Conservation (phyloP, 306 rosid species). For the Vigna reflexopilosa region DNA sequence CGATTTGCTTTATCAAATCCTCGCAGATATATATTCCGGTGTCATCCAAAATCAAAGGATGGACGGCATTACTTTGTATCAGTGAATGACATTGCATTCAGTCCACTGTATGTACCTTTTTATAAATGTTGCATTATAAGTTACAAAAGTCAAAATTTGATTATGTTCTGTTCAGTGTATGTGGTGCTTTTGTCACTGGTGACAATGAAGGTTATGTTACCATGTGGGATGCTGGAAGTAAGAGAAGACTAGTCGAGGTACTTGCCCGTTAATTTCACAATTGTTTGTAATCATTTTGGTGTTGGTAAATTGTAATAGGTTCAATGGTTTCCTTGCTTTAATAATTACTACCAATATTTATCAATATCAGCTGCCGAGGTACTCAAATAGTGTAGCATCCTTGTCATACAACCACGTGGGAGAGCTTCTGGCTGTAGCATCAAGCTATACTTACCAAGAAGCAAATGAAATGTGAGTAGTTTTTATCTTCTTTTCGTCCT, state of each 20-base stretch:
- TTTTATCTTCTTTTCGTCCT: conserved; percentile 9
- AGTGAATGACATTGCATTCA: conserved; percentile 84
- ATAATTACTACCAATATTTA: conserved; percentile 3
- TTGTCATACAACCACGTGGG: conserved; percentile 75
- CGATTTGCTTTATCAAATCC: conserved; percentile 30
- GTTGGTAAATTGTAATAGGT: conserved; percentile 17
- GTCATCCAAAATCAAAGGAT: conserved; percentile 79
- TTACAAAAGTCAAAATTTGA: conserved; percentile 36
- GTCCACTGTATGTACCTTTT: conserved; percentile 70
- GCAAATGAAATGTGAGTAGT: conserved; percentile 72
- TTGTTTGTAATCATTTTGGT: conserved; percentile 1
- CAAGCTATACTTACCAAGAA: conserved; percentile 80
- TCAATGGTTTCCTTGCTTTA: not conserved
- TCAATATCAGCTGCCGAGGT: conserved; percentile 68
- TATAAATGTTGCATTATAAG: conserved; percentile 26
- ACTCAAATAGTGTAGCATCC: conserved; percentile 81
- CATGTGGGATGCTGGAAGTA: conserved; percentile 75
- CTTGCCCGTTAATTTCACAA: not conserved
- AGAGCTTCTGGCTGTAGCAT: conserved; percentile 79
- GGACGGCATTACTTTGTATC: conserved; percentile 66
- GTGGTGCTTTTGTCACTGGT: conserved; percentile 74
- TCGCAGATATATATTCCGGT: conserved; percentile 79
- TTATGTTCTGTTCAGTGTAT: conserved; percentile 54
- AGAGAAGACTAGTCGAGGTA: conserved; percentile 76
- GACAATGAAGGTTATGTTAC: conserved; percentile 77